phyloP scores from a whole-genome alignment of 2,329 filamentous ascomycete genomes.

The Chaetoscypha palmicola region DNA sequence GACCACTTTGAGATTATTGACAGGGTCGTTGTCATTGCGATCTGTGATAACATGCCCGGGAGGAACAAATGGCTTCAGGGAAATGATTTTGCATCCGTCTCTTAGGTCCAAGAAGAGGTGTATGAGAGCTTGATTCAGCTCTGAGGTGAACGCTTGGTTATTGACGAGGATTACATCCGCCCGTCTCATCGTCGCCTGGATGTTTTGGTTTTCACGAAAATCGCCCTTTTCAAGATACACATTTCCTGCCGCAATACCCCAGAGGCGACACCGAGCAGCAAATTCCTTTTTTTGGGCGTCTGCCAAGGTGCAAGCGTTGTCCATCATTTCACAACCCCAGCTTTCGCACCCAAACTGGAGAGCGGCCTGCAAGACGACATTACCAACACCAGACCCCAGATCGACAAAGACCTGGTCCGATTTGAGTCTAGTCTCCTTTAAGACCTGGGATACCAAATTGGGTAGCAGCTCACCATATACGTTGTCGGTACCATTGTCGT shows the following conservation, averaged over 20 bases:
- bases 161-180: slow-evolving; percentile 97
- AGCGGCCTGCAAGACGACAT: slow-evolving; percentile 89
- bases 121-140: slow-evolving; percentile 76
- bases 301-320: slow-evolving; percentile 77
- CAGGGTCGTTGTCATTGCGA: slow-evolving; percentile 70
- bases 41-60: slow-evolving; percentile 67
- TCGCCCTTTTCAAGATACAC: slow-evolving; percentile 79
- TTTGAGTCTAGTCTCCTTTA: slow-evolving; percentile 68
- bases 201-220: slow-evolving; percentile 66
- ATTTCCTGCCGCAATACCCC: slow-evolving; percentile 75
- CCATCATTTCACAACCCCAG: slow-evolving; percentile 96
- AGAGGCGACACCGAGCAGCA: slow-evolving; percentile 73
- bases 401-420: slow-evolving; percentile 88
- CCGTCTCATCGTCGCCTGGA: slow-evolving; percentile 66
- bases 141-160: slow-evolving; percentile 90
- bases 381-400: slow-evolving; percentile 90
- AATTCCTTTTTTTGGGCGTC: slow-evolving; percentile 79
- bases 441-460: slow-evolving; percentile 74
- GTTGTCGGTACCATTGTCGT: slow-evolving; percentile 85
- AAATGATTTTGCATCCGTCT: slow-evolving; percentile 81
- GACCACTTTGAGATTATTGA: slow-evolving; percentile 74
- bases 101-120: slow-evolving; percentile 92
- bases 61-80: slow-evolving; percentile 84
- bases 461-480: slow-evolving; percentile 91
- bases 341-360: slow-evolving; percentile 89